These are phyloP conservation scores for Herpetospermum pedunculosum DNA, from an alignment of 306 rosid genomes.

Conservation along the genomic window DNA sequence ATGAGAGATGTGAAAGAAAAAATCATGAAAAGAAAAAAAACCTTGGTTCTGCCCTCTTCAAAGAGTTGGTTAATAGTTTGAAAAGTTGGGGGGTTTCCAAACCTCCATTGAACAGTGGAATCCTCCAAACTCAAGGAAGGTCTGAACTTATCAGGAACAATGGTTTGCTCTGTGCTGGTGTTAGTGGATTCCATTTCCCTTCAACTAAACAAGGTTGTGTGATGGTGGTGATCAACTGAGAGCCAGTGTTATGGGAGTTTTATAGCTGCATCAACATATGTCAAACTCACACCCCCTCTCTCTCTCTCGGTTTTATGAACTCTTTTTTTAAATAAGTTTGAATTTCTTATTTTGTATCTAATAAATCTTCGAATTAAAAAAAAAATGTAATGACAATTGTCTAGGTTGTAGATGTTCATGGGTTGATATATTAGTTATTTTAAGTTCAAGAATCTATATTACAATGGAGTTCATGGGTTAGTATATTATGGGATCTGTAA, in stretches of 20 bases:
- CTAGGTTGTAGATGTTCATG: too few species aligned
- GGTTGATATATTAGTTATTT: too few species aligned
- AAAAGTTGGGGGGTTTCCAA: slow-evolving; percentile 55
- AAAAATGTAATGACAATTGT: too few species aligned
- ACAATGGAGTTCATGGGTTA: too few species aligned
- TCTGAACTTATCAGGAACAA: slow-evolving; percentile 33
- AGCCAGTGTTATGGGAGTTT: not conserved
- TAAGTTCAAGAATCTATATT: too few species aligned
- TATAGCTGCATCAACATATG: not conserved
- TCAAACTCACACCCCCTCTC: too few species aligned
- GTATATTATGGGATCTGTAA: too few species aligned
- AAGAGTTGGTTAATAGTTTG: slow-evolving; percentile 35
- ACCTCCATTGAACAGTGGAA: slow-evolving; percentile 30
- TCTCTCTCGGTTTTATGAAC: too few species aligned
- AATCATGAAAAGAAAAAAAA: not conserved
- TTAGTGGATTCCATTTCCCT: not conserved
- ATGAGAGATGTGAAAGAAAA: not conserved
- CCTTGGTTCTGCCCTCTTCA: slow-evolving; percentile 55
- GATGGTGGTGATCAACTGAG: not conserved
- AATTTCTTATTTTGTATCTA: too few species aligned
- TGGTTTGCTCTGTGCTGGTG: not conserved
- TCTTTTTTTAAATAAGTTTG: too few species aligned
- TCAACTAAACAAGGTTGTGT: not conserved
- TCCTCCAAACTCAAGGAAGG: slow-evolving; percentile 24
- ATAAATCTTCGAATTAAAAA: too few species aligned